phyloP scores from a whole-genome alignment of 352 stramenopile species.

The Pythium grandisporangium region DNA sequence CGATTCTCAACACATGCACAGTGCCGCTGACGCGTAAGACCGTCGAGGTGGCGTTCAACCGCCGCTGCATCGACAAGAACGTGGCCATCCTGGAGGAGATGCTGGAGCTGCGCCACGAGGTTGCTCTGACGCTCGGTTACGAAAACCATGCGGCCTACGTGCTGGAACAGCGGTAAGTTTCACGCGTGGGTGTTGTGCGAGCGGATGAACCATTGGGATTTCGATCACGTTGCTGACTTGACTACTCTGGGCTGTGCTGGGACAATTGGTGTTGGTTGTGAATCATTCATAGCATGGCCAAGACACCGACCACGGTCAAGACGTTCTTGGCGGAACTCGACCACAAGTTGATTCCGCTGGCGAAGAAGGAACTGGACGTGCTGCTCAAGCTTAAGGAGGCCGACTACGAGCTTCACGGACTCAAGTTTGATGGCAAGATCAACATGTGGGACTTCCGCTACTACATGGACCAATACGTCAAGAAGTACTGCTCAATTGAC shows the following conservation, averaged over 20 bases:
- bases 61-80: constrained; percentile 78
- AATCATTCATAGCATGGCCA: constrained; percentile 40
- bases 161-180: constrained; percentile 64
- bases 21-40: constrained; percentile 76
- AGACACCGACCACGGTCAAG: constrained; percentile 46
- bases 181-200: too few relatives aligned
- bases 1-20: constrained; percentile 82
- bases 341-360: constrained; percentile 67
- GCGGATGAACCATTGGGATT: too few relatives aligned
- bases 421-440: constrained; percentile 77
- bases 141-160: constrained; percentile 79
- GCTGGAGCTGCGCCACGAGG: constrained; percentile 67
- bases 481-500: constrained; percentile 85
- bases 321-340: constrained; percentile 67
- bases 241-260: not conserved
- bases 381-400: constrained; percentile 67
- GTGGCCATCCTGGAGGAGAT: constrained; percentile 78
- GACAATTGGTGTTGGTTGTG: constrained; percentile 4
- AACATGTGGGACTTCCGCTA: constrained; percentile 89
- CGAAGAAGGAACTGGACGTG: constrained; percentile 62
- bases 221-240: too few relatives aligned
- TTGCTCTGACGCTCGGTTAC: constrained; percentile 70
- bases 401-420: constrained; percentile 36
- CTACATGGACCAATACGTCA: constrained; percentile 85
- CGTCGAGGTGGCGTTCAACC: constrained; percentile 75